Conservation (phyloP, 805 yeast genomes). For the Saccharomycopsis schoenii region DNA sequence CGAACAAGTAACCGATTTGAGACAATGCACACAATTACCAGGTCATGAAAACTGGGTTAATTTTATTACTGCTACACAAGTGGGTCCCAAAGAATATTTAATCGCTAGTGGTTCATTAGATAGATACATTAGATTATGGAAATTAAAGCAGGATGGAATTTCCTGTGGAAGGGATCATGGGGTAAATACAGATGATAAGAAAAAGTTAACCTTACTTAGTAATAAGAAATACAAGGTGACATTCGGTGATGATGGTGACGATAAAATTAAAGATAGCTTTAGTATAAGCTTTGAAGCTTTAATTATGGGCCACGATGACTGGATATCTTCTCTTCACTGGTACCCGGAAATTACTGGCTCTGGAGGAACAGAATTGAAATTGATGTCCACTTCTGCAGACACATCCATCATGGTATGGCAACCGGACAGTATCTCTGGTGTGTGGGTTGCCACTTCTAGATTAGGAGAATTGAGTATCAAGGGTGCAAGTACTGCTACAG, state of each 20-base stretch:
- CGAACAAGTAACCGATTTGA: slow-evolving; percentile 21
- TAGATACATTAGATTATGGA: slow-evolving; percentile 85
- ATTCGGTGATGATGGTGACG: slow-evolving; percentile 24
- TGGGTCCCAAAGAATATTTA: slow-evolving; percentile 41
- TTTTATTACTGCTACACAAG: slow-evolving; percentile 50
- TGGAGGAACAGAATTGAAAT: slow-evolving; percentile 26
- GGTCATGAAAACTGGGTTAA: slow-evolving; percentile 99
- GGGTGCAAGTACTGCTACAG: slow-evolving; percentile 98
- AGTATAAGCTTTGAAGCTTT: slow-evolving; percentile 82
- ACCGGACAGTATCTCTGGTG: slow-evolving; percentile 75
- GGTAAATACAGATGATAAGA: slow-evolving; percentile 28
- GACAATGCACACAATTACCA: slow-evolving; percentile 43
- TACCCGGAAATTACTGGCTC: slow-evolving; percentile 37
- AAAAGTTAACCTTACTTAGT: slow-evolving; percentile 45
- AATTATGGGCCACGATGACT: slow-evolving; percentile 96
- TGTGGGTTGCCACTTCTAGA: slow-evolving; percentile 76
- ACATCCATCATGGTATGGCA: slow-evolving; percentile 91
- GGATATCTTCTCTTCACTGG: slow-evolving; percentile 87
- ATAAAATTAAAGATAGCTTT: slow-evolving; percentile 25
- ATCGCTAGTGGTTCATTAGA: slow-evolving; percentile 92
- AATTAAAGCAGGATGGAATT: slow-evolving; percentile 49
- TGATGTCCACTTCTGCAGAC: slow-evolving; percentile 86
- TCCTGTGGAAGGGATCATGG: slow-evolving; percentile 32
- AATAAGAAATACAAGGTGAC: slow-evolving; percentile 64
- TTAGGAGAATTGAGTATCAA: slow-evolving; percentile 89